phyloP scores from a whole-genome alignment of 768 basidiomycete species.

The Tulasnella sp. region DNA sequence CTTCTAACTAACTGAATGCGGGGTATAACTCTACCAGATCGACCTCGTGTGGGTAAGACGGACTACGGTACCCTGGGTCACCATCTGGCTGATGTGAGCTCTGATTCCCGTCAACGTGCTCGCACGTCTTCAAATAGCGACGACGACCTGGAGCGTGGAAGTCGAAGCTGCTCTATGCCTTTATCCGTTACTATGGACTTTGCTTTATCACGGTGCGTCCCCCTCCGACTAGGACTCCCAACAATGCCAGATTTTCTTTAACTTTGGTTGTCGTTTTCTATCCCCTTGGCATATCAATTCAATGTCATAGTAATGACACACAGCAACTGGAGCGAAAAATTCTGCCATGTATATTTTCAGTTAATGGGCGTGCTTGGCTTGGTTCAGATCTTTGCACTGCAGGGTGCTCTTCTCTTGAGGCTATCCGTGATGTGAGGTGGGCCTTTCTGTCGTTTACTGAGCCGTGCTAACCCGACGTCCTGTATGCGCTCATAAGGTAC shows the following conservation, averaged over 20 bases:
- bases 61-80: neutral
- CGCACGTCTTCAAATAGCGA: neutral
- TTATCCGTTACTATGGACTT: constrained; percentile 6
- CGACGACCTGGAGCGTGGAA: neutral
- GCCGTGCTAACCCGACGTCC: too few species aligned
- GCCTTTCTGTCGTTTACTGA: neutral
- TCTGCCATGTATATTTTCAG: neutral
- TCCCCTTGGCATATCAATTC: neutral
- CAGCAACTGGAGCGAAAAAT: neutral
- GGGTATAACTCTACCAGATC: neutral
- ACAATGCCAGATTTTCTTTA: neutral
- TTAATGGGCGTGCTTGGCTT: neutral
- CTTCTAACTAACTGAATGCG: neutral
- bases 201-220: neutral
- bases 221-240: neutral
- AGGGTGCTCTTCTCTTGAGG: neutral
- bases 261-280: neutral
- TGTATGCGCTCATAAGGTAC: too few species aligned
- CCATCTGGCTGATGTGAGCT: neutral
- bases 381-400: neutral
- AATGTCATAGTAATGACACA: neutral
- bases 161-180: neutral
- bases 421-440: neutral
- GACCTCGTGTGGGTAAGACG: neutral
- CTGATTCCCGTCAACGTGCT: neutral